Percentiles rank a stretch among this genome's conserved stretches.
Conservation (phyloP, 768 basidiomycete species). For the Trametes gibbosa region DNA sequence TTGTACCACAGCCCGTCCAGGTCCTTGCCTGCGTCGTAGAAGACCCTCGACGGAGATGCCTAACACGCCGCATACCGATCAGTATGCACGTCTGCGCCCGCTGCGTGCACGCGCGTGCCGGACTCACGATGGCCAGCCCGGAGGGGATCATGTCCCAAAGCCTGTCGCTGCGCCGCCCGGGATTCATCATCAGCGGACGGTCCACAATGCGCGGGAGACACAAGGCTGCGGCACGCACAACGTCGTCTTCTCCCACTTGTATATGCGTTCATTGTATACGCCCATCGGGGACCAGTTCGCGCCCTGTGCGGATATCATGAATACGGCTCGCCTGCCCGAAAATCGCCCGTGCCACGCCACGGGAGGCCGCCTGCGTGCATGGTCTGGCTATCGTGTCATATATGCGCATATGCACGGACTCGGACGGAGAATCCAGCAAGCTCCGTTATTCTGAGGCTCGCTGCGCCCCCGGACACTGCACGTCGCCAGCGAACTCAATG, state of each 20-base stretch:
- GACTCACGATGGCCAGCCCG: constrained; percentile 39
- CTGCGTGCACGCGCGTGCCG: background rate
- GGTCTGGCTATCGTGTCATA: too few species aligned
- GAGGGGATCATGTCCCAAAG: constrained; percentile 47
- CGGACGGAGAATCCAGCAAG: too few species aligned
- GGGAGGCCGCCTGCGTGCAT: too few species aligned
- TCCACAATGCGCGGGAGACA: background rate
- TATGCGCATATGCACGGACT: too few species aligned
- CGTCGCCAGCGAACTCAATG: background rate
- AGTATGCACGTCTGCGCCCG: background rate
- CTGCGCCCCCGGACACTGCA: too few species aligned
- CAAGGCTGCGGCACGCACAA: constrained; percentile 36
- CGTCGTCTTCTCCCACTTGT: constrained; percentile 39
- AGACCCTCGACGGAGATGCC: constrained; percentile 39
- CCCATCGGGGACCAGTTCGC: constrained; percentile 46
- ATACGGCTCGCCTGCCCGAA: too few species aligned
- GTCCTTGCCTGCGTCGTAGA: constrained; percentile 23
- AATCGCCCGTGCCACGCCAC: too few species aligned
- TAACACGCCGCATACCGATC: constrained; percentile 11
- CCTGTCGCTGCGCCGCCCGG: constrained; percentile 37
- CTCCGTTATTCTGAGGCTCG: background rate
- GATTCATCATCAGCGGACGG: background rate
- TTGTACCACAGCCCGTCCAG: constrained; percentile 37
- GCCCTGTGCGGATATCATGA: constrained; percentile 31
- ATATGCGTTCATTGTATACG: constrained; percentile 31